Conservation (phyloP, 495 filamentous ascomycete genomes). For the Aspergillus bridgeri region DNA sequence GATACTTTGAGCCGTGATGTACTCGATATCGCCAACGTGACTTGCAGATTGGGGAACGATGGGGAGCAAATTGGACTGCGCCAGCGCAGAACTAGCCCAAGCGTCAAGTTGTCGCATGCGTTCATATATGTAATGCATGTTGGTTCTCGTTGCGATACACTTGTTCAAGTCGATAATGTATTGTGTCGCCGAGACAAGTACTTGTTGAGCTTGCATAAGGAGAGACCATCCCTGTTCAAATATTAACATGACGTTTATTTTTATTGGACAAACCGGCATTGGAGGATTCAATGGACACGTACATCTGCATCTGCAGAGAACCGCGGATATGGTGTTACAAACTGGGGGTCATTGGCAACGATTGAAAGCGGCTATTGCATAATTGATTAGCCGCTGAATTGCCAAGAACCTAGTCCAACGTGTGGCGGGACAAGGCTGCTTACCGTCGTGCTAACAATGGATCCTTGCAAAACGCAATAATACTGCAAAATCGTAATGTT, state of each 20-base stretch:
- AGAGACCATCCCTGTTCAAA: conserved; percentile 48
- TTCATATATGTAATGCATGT: conserved; percentile 46
- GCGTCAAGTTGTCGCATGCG: conserved; percentile 55
- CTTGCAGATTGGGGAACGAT: conserved; percentile 34
- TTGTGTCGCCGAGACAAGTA: conserved; percentile 52
- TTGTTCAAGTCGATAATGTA: conserved; percentile 54
- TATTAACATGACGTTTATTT: conserved; percentile 12
- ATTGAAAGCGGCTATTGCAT: conserved; percentile 46
- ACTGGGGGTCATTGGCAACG: conserved; percentile 53
- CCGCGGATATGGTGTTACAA: conserved; percentile 52
- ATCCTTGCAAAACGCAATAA: conserved; percentile 56
- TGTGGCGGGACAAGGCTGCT: conserved; percentile 8
- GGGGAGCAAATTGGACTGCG: conserved; percentile 43
- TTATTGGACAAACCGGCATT: background rate
- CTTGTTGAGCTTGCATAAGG: conserved; percentile 56
- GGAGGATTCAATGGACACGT: background rate
- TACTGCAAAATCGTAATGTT: conserved; percentile 38
- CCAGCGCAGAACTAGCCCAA: conserved; percentile 46
- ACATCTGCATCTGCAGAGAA: conserved; percentile 53
- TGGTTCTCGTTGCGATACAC: conserved; percentile 32
- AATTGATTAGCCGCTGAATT: conserved; percentile 5
- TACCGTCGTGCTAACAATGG: conserved; percentile 59
- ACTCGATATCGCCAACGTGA: conserved; percentile 43
- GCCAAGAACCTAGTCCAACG: background rate
- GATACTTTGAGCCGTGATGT: conserved; percentile 46